Percentiles rank a stretch among this genome's conserved stretches.
phyloP scores from a whole-genome alignment of 2,329 filamentous ascomycete species.

The Diplodia intermedia region DNA sequence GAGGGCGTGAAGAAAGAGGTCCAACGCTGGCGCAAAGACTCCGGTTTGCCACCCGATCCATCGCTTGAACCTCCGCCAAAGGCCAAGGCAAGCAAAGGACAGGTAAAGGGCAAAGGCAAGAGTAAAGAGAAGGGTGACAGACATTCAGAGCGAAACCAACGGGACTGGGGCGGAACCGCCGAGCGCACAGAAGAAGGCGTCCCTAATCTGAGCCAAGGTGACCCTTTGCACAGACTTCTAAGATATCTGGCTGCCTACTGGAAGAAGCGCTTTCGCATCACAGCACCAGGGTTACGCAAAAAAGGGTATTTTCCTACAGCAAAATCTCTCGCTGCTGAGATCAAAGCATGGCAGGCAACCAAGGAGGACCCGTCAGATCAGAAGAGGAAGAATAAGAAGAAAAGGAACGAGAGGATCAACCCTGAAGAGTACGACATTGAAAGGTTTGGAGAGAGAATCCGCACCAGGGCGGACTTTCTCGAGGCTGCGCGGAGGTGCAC shows the following conservation, averaged over 20 bases:
- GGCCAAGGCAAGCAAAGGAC: constrained; percentile 34
- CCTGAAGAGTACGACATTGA: constrained; percentile 63
- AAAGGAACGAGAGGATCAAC: neutral
- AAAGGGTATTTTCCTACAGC: constrained; percentile 84
- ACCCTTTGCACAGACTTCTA: constrained; percentile 79
- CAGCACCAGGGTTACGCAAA: constrained; percentile 83
- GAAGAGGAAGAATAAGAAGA: neutral
- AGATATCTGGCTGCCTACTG: constrained; percentile 82
- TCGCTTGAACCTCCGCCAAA: constrained; percentile 2
- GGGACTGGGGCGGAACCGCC: constrained; percentile 77
- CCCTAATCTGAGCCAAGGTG: constrained; percentile 80
- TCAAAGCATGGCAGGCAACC: constrained; percentile 69
- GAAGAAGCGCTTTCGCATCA: constrained; percentile 82
- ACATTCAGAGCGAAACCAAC: constrained; percentile 52
- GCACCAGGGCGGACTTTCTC: constrained; percentile 71
- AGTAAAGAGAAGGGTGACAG: constrained; percentile 48
- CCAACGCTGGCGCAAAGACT: constrained; percentile 64
- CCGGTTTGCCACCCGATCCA: constrained; percentile 68
- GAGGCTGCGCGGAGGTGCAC: constrained; percentile 70
- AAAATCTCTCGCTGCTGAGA: constrained; percentile 71
- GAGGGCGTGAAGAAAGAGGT: constrained; percentile 47
- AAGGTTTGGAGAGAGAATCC: constrained; percentile 77
- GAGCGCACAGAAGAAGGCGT: constrained; percentile 69
- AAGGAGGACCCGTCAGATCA: neutral
- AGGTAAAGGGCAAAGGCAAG: constrained; percentile 41